A percentile compares a stretch with the other conserved stretches of the same genome.
Conservation (phyloP, 2,329 filamentous ascomycete genomes). For the Fusarium ramigenum region DNA sequence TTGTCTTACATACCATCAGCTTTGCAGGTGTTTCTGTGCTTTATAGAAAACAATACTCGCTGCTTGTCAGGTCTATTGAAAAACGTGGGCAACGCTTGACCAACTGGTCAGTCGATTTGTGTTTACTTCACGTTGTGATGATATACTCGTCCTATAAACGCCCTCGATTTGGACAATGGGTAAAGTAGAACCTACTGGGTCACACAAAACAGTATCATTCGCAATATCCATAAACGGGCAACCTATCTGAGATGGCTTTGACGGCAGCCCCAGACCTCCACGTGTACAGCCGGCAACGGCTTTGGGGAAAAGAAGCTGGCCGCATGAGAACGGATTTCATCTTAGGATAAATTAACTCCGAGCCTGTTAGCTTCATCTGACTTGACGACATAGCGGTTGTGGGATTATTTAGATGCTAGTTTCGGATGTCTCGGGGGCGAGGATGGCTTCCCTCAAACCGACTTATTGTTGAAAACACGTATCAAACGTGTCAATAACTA, state of each 20-base stretch:
- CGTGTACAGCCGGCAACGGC: slow-evolving; percentile 14
- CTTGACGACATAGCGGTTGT: not conserved
- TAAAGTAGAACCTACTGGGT: not conserved
- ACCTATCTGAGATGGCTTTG: not conserved
- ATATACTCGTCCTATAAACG: not conserved
- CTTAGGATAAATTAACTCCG: not conserved
- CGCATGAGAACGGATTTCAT: slow-evolving; percentile 13
- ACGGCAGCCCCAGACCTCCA: slow-evolving; percentile 19
- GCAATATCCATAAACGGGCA: not conserved
- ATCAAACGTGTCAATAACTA: not conserved
- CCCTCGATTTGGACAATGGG: not conserved
- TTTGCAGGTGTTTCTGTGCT: slow-evolving; percentile 27
- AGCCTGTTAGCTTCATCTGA: slow-evolving; percentile 2
- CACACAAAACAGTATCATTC: not conserved
- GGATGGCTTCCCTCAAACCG: not conserved
- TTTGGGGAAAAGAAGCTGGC: not conserved
- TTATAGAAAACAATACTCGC: slow-evolving; percentile 27
- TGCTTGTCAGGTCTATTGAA: not conserved
- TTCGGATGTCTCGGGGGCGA: slow-evolving; percentile 27
- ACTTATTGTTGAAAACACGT: not conserved
- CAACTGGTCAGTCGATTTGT: not conserved
- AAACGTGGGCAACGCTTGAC: not conserved
- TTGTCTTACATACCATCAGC: slow-evolving; percentile 29
- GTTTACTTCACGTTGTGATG: not conserved
- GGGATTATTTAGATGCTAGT: not conserved